Evolutionary conservation across 2,329 filamentous ascomycete species (phyloP).

Genomic region (Chrysoporthe puriensis): DNA sequence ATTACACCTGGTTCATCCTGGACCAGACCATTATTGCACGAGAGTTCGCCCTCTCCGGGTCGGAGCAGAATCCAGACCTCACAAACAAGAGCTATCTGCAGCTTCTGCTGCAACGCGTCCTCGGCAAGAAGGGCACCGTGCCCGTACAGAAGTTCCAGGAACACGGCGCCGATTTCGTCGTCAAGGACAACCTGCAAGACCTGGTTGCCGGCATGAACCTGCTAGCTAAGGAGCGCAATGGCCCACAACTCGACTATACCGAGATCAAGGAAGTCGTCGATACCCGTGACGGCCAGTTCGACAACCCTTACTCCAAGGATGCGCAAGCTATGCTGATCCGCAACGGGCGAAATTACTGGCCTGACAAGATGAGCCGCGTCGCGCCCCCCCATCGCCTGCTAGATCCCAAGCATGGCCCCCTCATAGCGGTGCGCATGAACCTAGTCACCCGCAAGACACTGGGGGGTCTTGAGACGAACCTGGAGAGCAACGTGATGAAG

Average conservation of each 20-base stretch:
- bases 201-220: constrained; percentile 63
- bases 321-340: constrained; percentile 64
- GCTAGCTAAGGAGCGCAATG: constrained; percentile 50
- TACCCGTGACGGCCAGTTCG: constrained; percentile 58
- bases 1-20: constrained; percentile 67
- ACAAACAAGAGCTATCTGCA: constrained; percentile 60
- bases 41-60: constrained; percentile 65
- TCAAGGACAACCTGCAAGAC: constrained; percentile 58
- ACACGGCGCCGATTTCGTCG: constrained; percentile 62
- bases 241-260: constrained; percentile 51
- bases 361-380: constrained; percentile 55
- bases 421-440: constrained; percentile 65
- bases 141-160: constrained; percentile 63
- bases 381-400: constrained; percentile 57
- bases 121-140: constrained; percentile 55
- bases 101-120: constrained; percentile 52
- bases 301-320: constrained; percentile 62
- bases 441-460: constrained; percentile 64
- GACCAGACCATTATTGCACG: constrained; percentile 62
- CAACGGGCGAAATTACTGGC: constrained; percentile 60
- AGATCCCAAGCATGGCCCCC: constrained; percentile 58
- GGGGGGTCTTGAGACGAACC: constrained; percentile 62
- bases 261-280: constrained; percentile 53
- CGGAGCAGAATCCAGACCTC: constrained; percentile 66
- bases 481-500: constrained; percentile 59